Evolutionary conservation across 768 basidiomycete genomes (phyloP).

Genomic region (Glaciozyma antarctica): DNA sequence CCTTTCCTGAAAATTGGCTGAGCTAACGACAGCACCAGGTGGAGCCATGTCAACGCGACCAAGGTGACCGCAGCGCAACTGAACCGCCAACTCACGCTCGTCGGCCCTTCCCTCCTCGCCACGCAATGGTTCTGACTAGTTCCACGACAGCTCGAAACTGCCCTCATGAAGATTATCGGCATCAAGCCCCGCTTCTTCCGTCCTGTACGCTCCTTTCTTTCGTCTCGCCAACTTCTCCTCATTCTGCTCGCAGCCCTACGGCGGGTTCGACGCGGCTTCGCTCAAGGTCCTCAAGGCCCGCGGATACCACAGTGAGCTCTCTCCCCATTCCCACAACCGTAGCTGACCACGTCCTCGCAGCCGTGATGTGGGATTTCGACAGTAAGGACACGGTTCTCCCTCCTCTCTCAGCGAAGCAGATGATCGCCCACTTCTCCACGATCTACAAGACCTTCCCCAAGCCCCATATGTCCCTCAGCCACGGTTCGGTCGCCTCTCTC

Average conservation of each 20-base stretch:
- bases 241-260: conserved; percentile 23
- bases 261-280: conserved; percentile 3
- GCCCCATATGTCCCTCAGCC: too few species aligned
- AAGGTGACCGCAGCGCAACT: conserved; percentile 18
- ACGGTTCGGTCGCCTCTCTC: too few species aligned
- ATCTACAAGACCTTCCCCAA: too few species aligned
- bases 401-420: too few species aligned
- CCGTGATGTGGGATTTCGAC: too few species aligned
- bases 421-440: too few species aligned
- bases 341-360: too few species aligned
- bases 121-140: too few species aligned
- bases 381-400: too few species aligned
- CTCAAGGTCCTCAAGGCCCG: conserved; percentile 23
- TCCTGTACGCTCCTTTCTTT: neutral
- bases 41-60: conserved; percentile 27
- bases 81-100: conserved; percentile 27
- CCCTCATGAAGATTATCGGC: conserved; percentile 34
- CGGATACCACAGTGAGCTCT: conserved; percentile 29
- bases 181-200: conserved; percentile 33
- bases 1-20: too few species aligned
- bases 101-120: too few species aligned
- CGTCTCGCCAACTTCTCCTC: neutral
- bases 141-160: conserved; percentile 15
- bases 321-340: too few species aligned
- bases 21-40: neutral